phyloP scores from a whole-genome alignment of 257 asterid species.

The Haberlea rhodopensis region DNA sequence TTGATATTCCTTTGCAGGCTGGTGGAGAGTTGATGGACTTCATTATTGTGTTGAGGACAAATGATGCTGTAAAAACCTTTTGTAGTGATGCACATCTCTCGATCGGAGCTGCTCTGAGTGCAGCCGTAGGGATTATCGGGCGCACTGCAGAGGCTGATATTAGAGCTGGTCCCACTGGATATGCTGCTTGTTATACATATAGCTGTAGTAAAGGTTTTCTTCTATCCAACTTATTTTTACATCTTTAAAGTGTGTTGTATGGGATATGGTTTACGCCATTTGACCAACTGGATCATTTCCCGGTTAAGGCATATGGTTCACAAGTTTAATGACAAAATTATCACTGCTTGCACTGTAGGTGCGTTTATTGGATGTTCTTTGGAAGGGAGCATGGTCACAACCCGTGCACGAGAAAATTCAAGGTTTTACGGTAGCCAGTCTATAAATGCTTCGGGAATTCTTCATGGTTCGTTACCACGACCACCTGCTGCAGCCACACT shows the following conservation, averaged over 20 bases:
- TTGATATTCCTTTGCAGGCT: slow-evolving; percentile 51
- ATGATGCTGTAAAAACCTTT: slow-evolving; percentile 78
- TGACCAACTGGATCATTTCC: not conserved
- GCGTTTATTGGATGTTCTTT: slow-evolving; percentile 95
- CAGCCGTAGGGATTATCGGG: slow-evolving; percentile 78
- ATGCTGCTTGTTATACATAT: slow-evolving; percentile 82
- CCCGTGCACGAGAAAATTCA: slow-evolving; percentile 69
- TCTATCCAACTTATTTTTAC: slow-evolving; percentile 9
- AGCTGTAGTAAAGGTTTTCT: slow-evolving; percentile 93
- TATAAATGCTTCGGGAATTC: slow-evolving; percentile 59
- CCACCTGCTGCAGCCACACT: slow-evolving; percentile 95
- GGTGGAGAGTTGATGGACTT: slow-evolving; percentile 97
- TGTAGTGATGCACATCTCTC: slow-evolving; percentile 72
- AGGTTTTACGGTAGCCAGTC: slow-evolving; percentile 88
- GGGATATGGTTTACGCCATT: not conserved
- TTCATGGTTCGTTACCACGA: slow-evolving; percentile 73
- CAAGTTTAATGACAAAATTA: not conserved
- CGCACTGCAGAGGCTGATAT: slow-evolving; percentile 96
- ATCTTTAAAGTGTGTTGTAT: slow-evolving; percentile 6
- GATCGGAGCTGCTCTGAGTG: slow-evolving; percentile 90
- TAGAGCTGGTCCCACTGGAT: slow-evolving; percentile 72
- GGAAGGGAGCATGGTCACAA: slow-evolving; percentile 82
- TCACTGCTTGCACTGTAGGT: slow-evolving; percentile 46
- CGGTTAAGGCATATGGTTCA: not conserved
- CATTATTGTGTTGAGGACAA: slow-evolving; percentile 73